A percentile compares a stretch with the other conserved stretches of the same genome.
Evolutionary conservation across 1,284 basidiomycete species (phyloP).

Genomic region (Rhodotorula sp.): DNA sequence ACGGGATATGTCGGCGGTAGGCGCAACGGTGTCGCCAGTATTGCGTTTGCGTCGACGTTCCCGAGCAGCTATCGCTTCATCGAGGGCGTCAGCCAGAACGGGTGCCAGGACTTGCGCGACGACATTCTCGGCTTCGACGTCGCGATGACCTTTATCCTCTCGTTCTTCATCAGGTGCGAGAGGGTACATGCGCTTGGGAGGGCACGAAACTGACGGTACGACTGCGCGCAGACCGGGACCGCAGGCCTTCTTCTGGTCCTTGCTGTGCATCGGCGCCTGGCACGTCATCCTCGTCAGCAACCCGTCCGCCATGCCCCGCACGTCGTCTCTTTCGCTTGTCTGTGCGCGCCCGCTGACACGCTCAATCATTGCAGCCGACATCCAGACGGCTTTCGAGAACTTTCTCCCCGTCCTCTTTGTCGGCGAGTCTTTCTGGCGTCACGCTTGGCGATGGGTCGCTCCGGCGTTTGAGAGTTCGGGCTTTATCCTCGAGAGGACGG

Average conservation of each 20-base stretch:
- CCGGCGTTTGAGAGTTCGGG: constrained; percentile 62
- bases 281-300: constrained; percentile 78
- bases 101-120: constrained; percentile 70
- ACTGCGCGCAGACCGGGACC: constrained; percentile 23
- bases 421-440: constrained; percentile 74
- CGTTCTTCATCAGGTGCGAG: constrained; percentile 62
- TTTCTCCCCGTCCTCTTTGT: constrained; percentile 79
- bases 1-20: constrained; percentile 63
- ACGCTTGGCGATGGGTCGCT: constrained; percentile 70
- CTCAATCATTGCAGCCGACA: constrained; percentile 40
- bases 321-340: constrained; percentile 30
- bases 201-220: background rate
- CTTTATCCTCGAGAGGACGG: constrained; percentile 67
- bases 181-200: background rate
- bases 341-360: constrained; percentile 10
- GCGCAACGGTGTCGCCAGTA: constrained; percentile 66
- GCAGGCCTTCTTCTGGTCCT: constrained; percentile 43
- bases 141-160: constrained; percentile 63
- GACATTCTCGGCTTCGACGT: constrained; percentile 68
- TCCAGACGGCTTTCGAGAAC: constrained; percentile 67
- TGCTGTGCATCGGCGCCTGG: constrained; percentile 84
- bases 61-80: constrained; percentile 61
- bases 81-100: constrained; percentile 49
- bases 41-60: constrained; percentile 72
- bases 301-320: constrained; percentile 66